Conservation (phyloP, 1,139 yeast species). For the Protomyces arabidopsidicola region DNA sequence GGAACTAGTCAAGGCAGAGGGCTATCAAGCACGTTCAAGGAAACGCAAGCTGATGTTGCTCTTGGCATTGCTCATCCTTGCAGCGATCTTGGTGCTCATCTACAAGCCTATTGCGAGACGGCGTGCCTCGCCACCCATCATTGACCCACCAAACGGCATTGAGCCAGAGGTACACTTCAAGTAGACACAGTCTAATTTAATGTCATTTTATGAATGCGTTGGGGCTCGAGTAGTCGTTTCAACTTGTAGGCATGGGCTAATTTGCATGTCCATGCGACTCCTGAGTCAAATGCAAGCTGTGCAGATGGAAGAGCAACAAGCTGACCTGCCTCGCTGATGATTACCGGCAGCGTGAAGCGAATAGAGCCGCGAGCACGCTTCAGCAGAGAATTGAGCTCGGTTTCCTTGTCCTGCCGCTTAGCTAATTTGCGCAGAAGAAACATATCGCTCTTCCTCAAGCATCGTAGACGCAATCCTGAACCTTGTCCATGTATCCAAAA, state of each 20-base stretch:
- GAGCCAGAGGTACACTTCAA: background rate
- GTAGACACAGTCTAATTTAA: background rate
- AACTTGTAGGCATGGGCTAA: background rate
- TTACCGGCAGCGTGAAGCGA: constrained; percentile 17
- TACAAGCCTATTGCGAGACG: constrained; percentile 30
- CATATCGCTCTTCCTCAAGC: constrained; percentile 9
- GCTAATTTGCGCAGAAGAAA: background rate
- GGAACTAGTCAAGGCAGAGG: constrained; percentile 59
- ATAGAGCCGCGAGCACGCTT: background rate
- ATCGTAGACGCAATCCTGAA: background rate
- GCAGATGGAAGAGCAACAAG: constrained; percentile 16
- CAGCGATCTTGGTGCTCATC: constrained; percentile 64
- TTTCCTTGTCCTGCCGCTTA: background rate
- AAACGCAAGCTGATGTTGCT: constrained; percentile 83
- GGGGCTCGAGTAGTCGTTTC: background rate
- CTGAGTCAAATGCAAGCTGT: background rate
- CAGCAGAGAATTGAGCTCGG: background rate
- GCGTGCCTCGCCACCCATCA: background rate
- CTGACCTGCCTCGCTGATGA: background rate
- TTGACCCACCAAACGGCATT: background rate
- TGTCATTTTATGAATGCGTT: background rate
- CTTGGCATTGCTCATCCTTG: constrained; percentile 63
- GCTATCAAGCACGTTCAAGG: constrained; percentile 80
- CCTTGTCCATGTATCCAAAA: constrained; percentile 3
- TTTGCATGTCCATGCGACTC: background rate